Evolutionary conservation across 108 stramenopile species (phyloP).

Genomic region (Hondaea fermentalgiana): DNA sequence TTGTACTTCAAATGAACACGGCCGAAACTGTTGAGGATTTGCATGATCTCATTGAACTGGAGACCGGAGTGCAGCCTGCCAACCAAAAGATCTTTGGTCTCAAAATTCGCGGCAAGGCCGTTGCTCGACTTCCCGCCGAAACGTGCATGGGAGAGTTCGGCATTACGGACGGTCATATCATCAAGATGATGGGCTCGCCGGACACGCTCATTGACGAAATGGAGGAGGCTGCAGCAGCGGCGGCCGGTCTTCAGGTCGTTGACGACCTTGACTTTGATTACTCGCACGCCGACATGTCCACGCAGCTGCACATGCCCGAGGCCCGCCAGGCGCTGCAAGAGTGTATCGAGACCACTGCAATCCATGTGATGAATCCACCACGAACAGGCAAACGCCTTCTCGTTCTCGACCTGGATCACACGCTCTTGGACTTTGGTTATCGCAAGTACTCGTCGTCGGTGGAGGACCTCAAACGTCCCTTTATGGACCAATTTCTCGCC

Average conservation of each 20-base stretch:
- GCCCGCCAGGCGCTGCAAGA: conserved; percentile 61
- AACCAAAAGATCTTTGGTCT: conserved; percentile 16
- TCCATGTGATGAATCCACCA: conserved; percentile 76
- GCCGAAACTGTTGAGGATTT: background rate
- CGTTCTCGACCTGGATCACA: conserved; percentile 89
- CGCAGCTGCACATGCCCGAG: background rate
- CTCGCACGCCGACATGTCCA: conserved; percentile 54
- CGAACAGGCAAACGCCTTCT: conserved; percentile 70
- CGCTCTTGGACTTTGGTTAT: conserved; percentile 74
- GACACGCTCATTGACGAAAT: background rate
- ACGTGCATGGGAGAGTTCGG: background rate
- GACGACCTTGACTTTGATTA: conserved; percentile 84
- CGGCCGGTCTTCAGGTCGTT: conserved; percentile 37
- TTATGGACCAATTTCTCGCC: conserved; percentile 75
- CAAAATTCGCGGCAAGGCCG: background rate
- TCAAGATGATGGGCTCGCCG: background rate
- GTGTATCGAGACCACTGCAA: conserved; percentile 67
- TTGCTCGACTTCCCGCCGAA: background rate
- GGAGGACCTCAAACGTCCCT: conserved; percentile 58
- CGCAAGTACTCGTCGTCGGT: background rate
- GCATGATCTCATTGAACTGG: background rate
- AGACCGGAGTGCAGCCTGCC: background rate
- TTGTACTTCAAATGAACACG: background rate
- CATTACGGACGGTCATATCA: background rate
- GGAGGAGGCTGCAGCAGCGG: background rate